phyloP scores from a whole-genome alignment of 2,329 filamentous ascomycete genomes.

The Sporothrix schenckii region DNA sequence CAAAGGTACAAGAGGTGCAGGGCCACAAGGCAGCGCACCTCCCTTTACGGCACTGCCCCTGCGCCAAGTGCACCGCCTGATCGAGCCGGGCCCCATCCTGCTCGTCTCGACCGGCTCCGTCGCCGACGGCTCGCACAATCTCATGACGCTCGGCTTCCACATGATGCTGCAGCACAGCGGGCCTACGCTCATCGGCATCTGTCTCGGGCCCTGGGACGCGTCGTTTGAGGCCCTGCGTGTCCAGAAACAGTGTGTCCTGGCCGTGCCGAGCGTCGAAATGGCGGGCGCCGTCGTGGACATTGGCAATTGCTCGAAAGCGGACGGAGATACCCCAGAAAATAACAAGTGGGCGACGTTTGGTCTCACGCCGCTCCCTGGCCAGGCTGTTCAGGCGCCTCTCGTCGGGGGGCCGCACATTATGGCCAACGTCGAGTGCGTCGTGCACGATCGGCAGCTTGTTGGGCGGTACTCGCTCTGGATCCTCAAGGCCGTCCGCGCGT shows the following conservation, averaged over 20 bases:
- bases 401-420: slow-evolving; percentile 42
- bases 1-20: background rate
- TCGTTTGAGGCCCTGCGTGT: slow-evolving; percentile 41
- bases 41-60: slow-evolving; percentile 37
- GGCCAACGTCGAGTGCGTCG: slow-evolving; percentile 45
- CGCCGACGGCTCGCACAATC: slow-evolving; percentile 42
- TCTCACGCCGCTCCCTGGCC: background rate
- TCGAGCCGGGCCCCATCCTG: slow-evolving; percentile 44
- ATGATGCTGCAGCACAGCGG: slow-evolving; percentile 46
- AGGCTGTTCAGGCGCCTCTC: slow-evolving; percentile 31
- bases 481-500: slow-evolving; percentile 42
- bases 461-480: slow-evolving; percentile 45
- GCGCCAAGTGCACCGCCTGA: slow-evolving; percentile 41
- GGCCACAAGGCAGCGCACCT: background rate
- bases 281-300: slow-evolving; percentile 37
- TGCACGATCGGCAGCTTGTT: slow-evolving; percentile 43
- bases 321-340: background rate
- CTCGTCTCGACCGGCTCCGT: slow-evolving; percentile 43
- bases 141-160: slow-evolving; percentile 47
- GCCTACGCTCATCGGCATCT: slow-evolving; percentile 43
- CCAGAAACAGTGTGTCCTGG: slow-evolving; percentile 43
- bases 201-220: slow-evolving; percentile 44
- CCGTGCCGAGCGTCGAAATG: slow-evolving; percentile 33
- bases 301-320: background rate
- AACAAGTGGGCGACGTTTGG: background rate